Evolutionary conservation across 164 flowering plant genomes (phyloP).

Genomic region (Cinnamomum chago): DNA sequence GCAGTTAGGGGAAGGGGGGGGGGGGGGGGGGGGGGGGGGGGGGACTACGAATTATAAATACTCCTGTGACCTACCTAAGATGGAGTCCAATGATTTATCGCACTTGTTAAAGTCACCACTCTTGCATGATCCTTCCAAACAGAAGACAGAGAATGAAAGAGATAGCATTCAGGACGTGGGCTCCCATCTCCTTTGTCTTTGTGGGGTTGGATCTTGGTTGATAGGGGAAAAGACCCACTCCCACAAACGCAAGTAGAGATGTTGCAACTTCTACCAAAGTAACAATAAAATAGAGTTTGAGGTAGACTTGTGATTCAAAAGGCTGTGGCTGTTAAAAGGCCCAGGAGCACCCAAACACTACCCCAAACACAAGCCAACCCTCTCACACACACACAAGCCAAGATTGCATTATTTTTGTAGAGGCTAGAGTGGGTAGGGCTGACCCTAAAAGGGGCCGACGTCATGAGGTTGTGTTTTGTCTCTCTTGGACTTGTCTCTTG

Average conservation of each 20-base stretch:
- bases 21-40: no score
- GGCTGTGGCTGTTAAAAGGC: no score
- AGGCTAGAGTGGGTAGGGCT: background rate
- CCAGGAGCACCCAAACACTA: background rate
- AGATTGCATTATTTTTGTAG: background rate
- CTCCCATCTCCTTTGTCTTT: constrained; percentile 19
- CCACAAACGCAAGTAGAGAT: constrained; percentile 19
- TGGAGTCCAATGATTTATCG: background rate
- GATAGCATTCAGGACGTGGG: constrained; percentile 8
- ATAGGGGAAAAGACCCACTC: constrained; percentile 24
- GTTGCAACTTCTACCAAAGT: constrained; percentile 7
- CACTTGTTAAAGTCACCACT: background rate
- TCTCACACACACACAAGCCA: background rate
- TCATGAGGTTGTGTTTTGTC: constrained; percentile 9
- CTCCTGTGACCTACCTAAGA: background rate
- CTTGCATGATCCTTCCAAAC: constrained; percentile 6
- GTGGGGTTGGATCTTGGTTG: constrained; percentile 31
- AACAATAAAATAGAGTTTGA: constrained; percentile 8
- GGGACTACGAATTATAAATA: background rate
- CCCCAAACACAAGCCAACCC: background rate
- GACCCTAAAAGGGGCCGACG: constrained; percentile 3
- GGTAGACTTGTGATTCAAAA: constrained; percentile 24
- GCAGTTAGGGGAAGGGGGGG: no score
- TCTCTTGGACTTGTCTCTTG: constrained; percentile 15
- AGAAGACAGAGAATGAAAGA: constrained; percentile 1